Evolutionary conservation across 306 rosid genomes (phyloP).

Genomic region (Medicago truncatula): DNA sequence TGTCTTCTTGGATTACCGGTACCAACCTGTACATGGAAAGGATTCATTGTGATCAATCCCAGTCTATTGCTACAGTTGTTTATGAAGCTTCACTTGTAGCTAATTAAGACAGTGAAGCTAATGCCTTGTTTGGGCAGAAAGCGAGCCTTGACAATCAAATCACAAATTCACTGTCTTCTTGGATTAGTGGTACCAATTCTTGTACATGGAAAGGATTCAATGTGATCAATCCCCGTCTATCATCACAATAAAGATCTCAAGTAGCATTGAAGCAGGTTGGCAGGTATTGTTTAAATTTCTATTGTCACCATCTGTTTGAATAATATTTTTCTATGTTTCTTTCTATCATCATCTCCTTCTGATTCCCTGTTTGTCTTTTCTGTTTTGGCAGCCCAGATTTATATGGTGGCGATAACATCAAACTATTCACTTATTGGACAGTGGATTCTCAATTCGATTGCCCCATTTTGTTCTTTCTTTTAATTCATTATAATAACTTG

Average conservation of each 20-base stretch:
- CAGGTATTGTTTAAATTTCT: not conserved
- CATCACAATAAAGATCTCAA: not conserved
- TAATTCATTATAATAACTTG: slow-evolving; percentile 14
- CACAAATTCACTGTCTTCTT: slow-evolving; percentile 33
- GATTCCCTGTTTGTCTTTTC: slow-evolving; percentile 36
- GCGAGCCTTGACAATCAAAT: too few species aligned
- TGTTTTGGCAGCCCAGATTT: slow-evolving; percentile 49
- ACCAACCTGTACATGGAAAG: slow-evolving; percentile 26
- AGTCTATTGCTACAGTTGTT: not conserved
- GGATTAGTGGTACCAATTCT: slow-evolving; percentile 15
- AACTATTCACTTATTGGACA: slow-evolving; percentile 61
- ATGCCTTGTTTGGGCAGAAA: slow-evolving; percentile 34
- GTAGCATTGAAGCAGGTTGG: not conserved
- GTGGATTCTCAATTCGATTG: slow-evolving; percentile 40
- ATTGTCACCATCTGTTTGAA: not conserved
- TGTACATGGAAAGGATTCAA: slow-evolving; percentile 12
- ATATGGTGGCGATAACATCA: slow-evolving; percentile 58
- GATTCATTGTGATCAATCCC: too few species aligned
- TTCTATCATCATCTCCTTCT: not conserved
- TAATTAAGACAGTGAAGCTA: slow-evolving; percentile 29
- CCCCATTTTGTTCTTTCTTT: slow-evolving; percentile 27
- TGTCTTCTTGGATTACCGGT: slow-evolving; percentile 36
- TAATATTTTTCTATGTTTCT: not conserved
- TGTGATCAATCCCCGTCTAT: slow-evolving; percentile 29
- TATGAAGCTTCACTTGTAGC: not conserved